Evolutionary conservation across 805 yeast genomes (phyloP), one percentile per base, ranked within the genome.

Genomic region (Candida nemodendra): DNA sequence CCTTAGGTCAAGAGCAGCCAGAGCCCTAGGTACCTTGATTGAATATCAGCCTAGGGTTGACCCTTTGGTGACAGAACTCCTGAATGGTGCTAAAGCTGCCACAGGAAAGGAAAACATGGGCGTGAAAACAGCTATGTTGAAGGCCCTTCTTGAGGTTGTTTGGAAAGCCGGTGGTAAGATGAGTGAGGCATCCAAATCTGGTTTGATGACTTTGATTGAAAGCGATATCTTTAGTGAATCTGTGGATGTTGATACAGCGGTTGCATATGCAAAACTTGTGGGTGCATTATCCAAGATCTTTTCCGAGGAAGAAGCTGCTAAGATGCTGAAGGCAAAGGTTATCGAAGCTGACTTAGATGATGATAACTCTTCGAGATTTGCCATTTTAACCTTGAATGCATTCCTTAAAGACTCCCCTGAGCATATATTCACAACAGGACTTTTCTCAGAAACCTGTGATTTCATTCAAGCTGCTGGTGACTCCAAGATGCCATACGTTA

Each of bases 11-110:
- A 77, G 95, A 45, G 96, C 99, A 11, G 97, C 95, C 19, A 75
- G 72, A 46, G 97, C 96, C 0, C 68, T 93, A 50, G 96, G 96
- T 36, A 78, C 90, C 8, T 73, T 93, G 57, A 86, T 91, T 54
- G 83, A 81, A 54, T 81, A 83, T 57, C 97, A 90, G 63, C 90
- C 97, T 6, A 78, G 97, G 56, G 90, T 91, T 38, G 99, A 91
- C 61, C 95, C 97, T 3, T 73, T 91, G 39, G 88, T 89, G 5
- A 73, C 85, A 27, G 98, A 91, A 57, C 71, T 90, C 44, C 80
- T 89, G 11, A 63, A 78, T 30, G 93, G 93, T 36, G 86, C 87
- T 11, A 82, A 76, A 53, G 69, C 71, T 41, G 71, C 85, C 15
- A 69, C 71, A n/a, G 63, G 61, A 11, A 38, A 45, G 11, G 57